These are phyloP conservation scores for Neurospora sp. DNA, from an alignment of 495 filamentous ascomycete species.

Conservation along the genomic window DNA sequence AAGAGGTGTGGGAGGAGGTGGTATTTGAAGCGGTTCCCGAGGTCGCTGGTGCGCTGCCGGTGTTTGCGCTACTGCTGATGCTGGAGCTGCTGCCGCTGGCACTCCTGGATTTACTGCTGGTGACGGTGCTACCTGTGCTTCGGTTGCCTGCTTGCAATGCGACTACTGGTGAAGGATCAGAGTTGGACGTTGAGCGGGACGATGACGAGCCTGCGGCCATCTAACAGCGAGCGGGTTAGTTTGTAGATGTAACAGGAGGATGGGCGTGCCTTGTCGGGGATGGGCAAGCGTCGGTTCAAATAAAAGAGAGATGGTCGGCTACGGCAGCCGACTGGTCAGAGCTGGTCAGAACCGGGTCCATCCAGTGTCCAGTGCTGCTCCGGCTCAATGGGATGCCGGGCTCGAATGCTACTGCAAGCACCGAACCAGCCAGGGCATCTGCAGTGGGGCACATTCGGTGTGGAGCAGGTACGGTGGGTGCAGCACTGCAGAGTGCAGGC, in stretches of 20 bases:
- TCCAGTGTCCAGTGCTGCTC: neutral
- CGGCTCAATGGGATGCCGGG: neutral
- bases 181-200: conserved; percentile 8
- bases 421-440: neutral
- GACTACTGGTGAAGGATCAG: neutral
- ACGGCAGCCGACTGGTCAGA: neutral
- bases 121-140: conserved; percentile 1
- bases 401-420: neutral
- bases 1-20: conserved; percentile 1
- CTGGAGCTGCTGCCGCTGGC: neutral
- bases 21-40: neutral
- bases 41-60: neutral
- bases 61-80: neutral
- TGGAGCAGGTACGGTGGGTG: neutral
- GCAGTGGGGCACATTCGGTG: neutral
- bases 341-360: neutral
- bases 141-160: conserved; percentile 6
- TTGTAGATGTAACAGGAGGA: conserved; percentile 1
- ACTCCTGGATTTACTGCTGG: neutral
- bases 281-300: conserved; percentile 23
- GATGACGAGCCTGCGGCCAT: conserved; percentile 30
- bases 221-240: conserved; percentile 21
- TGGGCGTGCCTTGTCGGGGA: conserved; percentile 19
- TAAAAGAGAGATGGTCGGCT: conserved; percentile 16
- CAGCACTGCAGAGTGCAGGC: neutral